Percentiles rank a stretch among this genome's conserved stretches.
Evolutionary conservation across 805 yeast species (phyloP).

Genomic region (Grigorovia humatica): DNA sequence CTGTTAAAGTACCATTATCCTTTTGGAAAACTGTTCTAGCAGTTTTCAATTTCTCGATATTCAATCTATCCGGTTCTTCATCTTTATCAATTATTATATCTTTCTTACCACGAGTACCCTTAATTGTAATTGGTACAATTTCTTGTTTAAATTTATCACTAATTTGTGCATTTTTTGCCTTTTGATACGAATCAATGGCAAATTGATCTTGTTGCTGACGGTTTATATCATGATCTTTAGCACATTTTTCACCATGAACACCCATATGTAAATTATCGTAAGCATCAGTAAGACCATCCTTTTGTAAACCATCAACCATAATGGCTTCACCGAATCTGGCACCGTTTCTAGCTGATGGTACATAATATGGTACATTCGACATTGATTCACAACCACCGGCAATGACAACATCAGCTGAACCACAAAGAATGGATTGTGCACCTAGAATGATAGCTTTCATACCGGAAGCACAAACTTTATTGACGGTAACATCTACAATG

Average conservation of each 20-base stretch:
- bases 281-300: conserved; percentile 91
- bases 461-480: conserved; percentile 97
- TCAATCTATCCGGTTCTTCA: conserved; percentile 73
- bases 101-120: conserved; percentile 88
- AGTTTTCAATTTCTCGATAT: conserved; percentile 62
- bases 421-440: conserved; percentile 81
- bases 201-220: conserved; percentile 86
- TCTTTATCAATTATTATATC: conserved; percentile 61
- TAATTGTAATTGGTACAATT: conserved; percentile 78
- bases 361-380: conserved; percentile 91
- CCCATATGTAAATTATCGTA: conserved; percentile 90
- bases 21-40: conserved; percentile 94
- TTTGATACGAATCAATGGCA: conserved; percentile 76
- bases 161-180: conserved; percentile 72
- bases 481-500: conserved; percentile 80
- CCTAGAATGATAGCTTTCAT: conserved; percentile 84
- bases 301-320: conserved; percentile 79
- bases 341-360: conserved; percentile 78
- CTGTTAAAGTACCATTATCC: conserved; percentile 93
- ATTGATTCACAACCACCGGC: conserved; percentile 98
- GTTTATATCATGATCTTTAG: conserved; percentile 62
- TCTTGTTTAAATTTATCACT: conserved; percentile 76
- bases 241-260: conserved; percentile 94
- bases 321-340: conserved; percentile 78
- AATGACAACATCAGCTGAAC: conserved; percentile 83